Percentiles rank a stretch among this genome's conserved stretches.
Conservation (phyloP, 768 basidiomycete species). For the Agaricus subrufescens region DNA sequence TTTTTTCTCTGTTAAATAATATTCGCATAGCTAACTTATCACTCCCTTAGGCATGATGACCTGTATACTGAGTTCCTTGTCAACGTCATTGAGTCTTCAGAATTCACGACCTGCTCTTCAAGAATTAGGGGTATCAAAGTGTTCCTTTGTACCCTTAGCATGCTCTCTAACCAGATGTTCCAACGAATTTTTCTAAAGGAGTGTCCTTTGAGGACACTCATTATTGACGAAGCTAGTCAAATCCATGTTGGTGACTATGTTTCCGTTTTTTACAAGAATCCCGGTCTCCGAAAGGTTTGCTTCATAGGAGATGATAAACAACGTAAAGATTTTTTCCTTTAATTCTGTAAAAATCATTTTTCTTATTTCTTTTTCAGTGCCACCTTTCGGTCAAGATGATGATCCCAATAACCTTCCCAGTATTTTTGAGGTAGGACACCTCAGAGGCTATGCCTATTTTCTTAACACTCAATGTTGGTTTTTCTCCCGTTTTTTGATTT, state of each 20-base stretch:
- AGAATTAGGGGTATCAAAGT: conserved; percentile 39
- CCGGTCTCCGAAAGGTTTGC: conserved; percentile 42
- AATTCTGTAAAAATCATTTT: conserved; percentile 5
- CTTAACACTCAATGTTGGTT: conserved; percentile 72
- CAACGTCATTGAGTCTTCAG: conserved; percentile 50
- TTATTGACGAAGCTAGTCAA: conserved; percentile 67
- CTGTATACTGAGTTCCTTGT: conserved; percentile 47
- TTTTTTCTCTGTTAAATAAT: neutral
- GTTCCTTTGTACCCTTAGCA: conserved; percentile 71
- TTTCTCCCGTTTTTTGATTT: conserved; percentile 1
- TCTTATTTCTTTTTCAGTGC: conserved; percentile 43
- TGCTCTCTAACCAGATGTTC: conserved; percentile 50
- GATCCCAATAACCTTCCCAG: conserved; percentile 52
- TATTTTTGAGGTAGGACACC: conserved; percentile 72
- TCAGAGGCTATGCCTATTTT: conserved; percentile 45
- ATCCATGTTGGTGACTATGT: conserved; percentile 56
- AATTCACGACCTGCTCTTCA: conserved; percentile 21
- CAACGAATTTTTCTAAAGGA: conserved; percentile 23
- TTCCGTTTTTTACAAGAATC: conserved; percentile 33
- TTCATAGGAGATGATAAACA: conserved; percentile 70
- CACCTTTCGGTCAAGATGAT: conserved; percentile 75
- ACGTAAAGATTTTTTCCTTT: conserved; percentile 34
- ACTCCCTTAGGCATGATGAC: conserved; percentile 68
- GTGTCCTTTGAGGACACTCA: conserved; percentile 43
- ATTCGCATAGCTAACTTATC: conserved; percentile 5